Conservation (phyloP, 208 protist genomes). For the Leishmania lainsoni region DNA sequence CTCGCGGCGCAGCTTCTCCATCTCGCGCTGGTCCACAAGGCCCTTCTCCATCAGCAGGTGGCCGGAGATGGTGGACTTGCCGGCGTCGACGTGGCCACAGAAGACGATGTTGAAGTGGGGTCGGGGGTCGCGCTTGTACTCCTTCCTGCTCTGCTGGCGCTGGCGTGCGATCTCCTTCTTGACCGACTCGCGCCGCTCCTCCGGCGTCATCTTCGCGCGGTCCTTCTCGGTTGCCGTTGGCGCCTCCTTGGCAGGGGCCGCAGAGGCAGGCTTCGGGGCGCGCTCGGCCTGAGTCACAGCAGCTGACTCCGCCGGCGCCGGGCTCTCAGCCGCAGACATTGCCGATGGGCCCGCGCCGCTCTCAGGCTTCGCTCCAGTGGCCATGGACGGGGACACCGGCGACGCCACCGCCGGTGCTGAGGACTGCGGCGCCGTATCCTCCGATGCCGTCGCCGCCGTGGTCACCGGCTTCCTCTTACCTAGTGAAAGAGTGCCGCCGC, state of each 20-base stretch:
- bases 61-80: constrained; percentile 98
- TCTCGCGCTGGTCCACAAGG: constrained; percentile 97
- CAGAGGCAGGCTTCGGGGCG: constrained; percentile 25
- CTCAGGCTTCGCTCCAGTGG: constrained; percentile 30
- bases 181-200: constrained; percentile 75
- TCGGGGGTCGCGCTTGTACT: constrained; percentile 80
- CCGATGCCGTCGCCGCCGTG: constrained; percentile 27
- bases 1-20: constrained; percentile 98
- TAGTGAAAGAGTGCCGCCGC: constrained; percentile 64
- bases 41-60: constrained; percentile 96
- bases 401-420: neutral
- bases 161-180: constrained; percentile 54
- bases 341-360: constrained; percentile 15
- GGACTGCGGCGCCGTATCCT: constrained; percentile 15
- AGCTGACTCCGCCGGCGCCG: neutral
- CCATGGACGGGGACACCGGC: neutral
- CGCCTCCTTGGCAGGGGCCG: constrained; percentile 24
- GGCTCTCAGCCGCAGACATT: neutral
- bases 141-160: constrained; percentile 63
- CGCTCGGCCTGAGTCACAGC: constrained; percentile 1
- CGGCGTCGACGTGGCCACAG: constrained; percentile 99
- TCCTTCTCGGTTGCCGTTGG: constrained; percentile 9
- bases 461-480: constrained; percentile 74
- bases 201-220: constrained; percentile 50
- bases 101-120: constrained; percentile 99